phyloP scores from a whole-genome alignment of 495 filamentous ascomycete species.

The Bryoglossum gracile region DNA sequence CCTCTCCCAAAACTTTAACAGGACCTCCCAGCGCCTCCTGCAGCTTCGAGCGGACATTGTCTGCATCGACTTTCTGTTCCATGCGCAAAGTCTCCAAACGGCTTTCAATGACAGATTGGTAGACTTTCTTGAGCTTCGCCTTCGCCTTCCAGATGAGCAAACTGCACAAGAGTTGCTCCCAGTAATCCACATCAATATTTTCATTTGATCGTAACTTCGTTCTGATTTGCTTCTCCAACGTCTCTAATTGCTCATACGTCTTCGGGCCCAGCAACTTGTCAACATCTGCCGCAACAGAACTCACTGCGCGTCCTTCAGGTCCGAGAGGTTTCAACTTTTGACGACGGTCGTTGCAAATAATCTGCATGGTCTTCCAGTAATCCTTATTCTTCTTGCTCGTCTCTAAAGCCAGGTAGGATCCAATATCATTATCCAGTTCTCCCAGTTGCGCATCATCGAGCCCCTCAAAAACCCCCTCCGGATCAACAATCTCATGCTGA shows the following conservation, averaged over 20 bases:
- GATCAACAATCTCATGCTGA: conserved; percentile 69
- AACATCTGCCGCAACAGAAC: conserved; percentile 78
- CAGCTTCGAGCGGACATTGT: conserved; percentile 50
- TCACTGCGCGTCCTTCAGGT: conserved; percentile 64
- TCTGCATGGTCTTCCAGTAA: conserved; percentile 88
- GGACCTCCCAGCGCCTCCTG: conserved; percentile 35
- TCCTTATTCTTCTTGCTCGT: conserved; percentile 66
- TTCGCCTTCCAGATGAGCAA: conserved; percentile 86
- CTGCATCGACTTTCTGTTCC: conserved; percentile 65
- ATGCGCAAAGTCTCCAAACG: conserved; percentile 59
- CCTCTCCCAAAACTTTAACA: conserved; percentile 26
- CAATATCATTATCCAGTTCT: conserved; percentile 82
- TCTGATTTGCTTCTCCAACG: conserved; percentile 76
- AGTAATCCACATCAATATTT: conserved; percentile 93
- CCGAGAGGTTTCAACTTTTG: conserved; percentile 54
- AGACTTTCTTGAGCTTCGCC: conserved; percentile 75
- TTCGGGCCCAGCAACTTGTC: conserved; percentile 83
- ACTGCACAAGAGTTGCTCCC: conserved; percentile 85
- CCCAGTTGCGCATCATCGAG: conserved; percentile 61
- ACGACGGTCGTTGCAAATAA: conserved; percentile 74
- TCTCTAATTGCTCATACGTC: conserved; percentile 74
- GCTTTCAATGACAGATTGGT: conserved; percentile 67
- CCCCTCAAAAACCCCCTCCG: conserved; percentile 73
- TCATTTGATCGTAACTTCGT: conserved; percentile 80
- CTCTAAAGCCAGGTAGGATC: conserved; percentile 77